Conservation (phyloP, 1,139 yeast species). For the Taphrina confusa region DNA sequence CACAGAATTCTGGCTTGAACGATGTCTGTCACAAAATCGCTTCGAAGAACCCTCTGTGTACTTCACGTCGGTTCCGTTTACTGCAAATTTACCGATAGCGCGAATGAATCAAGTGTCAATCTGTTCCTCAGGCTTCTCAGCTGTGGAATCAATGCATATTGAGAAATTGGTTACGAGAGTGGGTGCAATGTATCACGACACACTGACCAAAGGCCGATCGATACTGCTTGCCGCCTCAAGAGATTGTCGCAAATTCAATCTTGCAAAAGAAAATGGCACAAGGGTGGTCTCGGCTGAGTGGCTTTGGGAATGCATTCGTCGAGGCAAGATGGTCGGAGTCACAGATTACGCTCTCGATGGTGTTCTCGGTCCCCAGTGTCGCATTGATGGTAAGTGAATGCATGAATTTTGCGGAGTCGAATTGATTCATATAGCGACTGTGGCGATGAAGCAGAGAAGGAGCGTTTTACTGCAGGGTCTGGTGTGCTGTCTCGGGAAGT, state of each 20-base stretch:
- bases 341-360: slow-evolving; percentile 26
- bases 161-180: slow-evolving; percentile 15
- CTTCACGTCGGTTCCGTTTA: slow-evolving; percentile 13
- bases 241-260: slow-evolving; percentile 11
- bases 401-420: neutral
- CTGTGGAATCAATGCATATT: slow-evolving; percentile 26
- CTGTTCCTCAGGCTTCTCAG: slow-evolving; percentile 25
- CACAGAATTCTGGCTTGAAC: slow-evolving; percentile 32
- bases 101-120: slow-evolving; percentile 25
- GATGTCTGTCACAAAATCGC: slow-evolving; percentile 14
- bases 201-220: slow-evolving; percentile 15
- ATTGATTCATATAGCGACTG: neutral
- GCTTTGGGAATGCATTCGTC: slow-evolving; percentile 15
- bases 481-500: neutral
- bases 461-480: neutral
- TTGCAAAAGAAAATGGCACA: slow-evolving; percentile 13
- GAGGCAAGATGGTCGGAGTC: slow-evolving; percentile 15
- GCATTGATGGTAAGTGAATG: slow-evolving; percentile 16
- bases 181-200: slow-evolving; percentile 29
- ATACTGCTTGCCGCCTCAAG: slow-evolving; percentile 19
- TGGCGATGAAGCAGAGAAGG: neutral
- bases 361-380: slow-evolving; percentile 5
- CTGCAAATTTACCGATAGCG: slow-evolving; percentile 4
- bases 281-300: slow-evolving; percentile 18
- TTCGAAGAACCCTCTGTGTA: neutral